phyloP scores from a whole-genome alignment of 768 basidiomycete species.

The Lentinula boryana region DNA sequence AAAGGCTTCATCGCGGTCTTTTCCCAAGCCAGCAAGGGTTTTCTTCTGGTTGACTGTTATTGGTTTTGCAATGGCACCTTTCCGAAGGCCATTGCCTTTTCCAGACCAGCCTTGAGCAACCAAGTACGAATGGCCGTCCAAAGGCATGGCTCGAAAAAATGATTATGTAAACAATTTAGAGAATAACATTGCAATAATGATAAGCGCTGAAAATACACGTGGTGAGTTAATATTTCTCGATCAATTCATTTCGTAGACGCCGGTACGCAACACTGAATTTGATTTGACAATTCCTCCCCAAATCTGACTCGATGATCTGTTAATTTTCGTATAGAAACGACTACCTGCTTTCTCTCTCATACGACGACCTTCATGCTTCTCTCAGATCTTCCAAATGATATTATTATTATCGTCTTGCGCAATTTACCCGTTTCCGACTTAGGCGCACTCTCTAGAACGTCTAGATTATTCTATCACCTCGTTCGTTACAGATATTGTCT shows the following conservation, averaged over 20 bases:
- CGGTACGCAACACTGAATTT: background rate
- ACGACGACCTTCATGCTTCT: background rate
- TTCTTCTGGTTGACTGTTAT: conserved; percentile 80
- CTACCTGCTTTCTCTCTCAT: background rate
- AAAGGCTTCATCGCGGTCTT: conserved; percentile 91
- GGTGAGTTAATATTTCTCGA: background rate
- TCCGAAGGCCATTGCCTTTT: conserved; percentile 77
- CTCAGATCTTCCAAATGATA: background rate
- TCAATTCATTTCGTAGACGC: background rate
- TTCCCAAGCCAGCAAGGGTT: conserved; percentile 80
- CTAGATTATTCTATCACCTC: conserved; percentile 30
- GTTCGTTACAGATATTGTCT: conserved; percentile 29
- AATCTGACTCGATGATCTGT: background rate
- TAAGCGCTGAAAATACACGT: too few relatives aligned
- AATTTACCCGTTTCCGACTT: conserved; percentile 39
- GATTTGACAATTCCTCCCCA: background rate
- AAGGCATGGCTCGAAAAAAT: conserved; percentile 39
- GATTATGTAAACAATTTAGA: too few relatives aligned
- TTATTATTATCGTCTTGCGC: conserved; percentile 39
- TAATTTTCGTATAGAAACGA: background rate
- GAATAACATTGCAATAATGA: background rate
- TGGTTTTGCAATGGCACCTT: conserved; percentile 73
- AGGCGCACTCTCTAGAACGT: conserved; percentile 31
- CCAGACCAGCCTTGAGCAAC: conserved; percentile 86
- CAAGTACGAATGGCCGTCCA: conserved; percentile 69